Percentiles rank a stretch among this genome's conserved stretches.
These are phyloP conservation scores for Pseudocercospora crystallina DNA, from an alignment of 2,329 filamentous ascomycete genomes.

Conservation along the genomic window DNA sequence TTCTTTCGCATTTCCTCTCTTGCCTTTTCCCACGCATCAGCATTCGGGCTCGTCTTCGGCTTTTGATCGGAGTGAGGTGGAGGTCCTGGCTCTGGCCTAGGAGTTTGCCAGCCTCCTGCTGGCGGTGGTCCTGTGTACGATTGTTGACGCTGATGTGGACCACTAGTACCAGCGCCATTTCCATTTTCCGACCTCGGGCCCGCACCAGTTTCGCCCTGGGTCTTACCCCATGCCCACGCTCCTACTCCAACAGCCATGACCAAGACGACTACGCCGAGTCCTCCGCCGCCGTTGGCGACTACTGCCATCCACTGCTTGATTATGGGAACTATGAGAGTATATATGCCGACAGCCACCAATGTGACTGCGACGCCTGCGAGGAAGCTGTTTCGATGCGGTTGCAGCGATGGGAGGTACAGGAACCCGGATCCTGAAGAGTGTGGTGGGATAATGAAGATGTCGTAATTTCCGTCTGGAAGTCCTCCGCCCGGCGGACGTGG, in stretches of 20 bases:
- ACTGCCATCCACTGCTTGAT: constrained; percentile 71
- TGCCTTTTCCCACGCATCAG: constrained; percentile 62
- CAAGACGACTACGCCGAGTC: constrained; percentile 70
- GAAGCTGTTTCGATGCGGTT: constrained; percentile 86
- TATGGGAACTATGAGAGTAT: constrained; percentile 70
- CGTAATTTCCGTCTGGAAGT: constrained; percentile 85
- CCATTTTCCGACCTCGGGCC: constrained; percentile 25
- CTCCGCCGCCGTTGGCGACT: constrained; percentile 67
- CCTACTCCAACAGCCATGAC: constrained; percentile 71
- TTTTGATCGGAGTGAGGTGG: constrained; percentile 21
- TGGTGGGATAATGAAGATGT: constrained; percentile 94
- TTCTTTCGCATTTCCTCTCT: constrained; percentile 64
- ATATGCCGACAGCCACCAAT: constrained; percentile 70
- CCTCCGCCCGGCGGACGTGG: constrained; percentile 59
- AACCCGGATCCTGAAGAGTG: constrained; percentile 88
- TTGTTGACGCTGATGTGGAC: constrained; percentile 28
- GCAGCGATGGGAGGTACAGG: constrained; percentile 87
- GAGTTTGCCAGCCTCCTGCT: constrained; percentile 21
- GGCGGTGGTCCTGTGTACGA: constrained; percentile 24
- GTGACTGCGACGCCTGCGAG: constrained; percentile 80
- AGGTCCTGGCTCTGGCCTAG: constrained; percentile 10
- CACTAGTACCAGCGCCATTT: constrained; percentile 35
- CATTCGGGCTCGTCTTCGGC: constrained; percentile 25
- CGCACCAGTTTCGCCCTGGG: constrained; percentile 54
- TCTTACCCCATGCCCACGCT: constrained; percentile 74